Evolutionary conservation across 371 early-diverging fungal species (phyloP).

Genomic region (Actinomortierella wolfii): DNA sequence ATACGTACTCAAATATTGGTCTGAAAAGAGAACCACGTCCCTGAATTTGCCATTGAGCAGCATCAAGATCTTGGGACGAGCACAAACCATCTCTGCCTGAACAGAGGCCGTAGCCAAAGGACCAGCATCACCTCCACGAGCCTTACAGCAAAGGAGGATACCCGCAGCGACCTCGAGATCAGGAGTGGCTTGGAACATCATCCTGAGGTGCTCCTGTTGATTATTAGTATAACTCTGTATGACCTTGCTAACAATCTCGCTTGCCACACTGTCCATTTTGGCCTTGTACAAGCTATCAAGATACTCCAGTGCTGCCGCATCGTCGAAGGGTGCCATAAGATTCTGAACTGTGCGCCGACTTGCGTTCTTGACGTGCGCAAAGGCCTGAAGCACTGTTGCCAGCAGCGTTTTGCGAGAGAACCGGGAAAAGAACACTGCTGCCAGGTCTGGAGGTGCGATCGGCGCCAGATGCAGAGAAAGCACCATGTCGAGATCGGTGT

Average conservation of each 20-base stretch:
- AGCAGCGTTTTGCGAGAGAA: slow-evolving; percentile 29
- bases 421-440: slow-evolving; percentile 33
- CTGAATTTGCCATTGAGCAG: slow-evolving; percentile 31
- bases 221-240: slow-evolving; percentile 16
- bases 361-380: slow-evolving; percentile 44
- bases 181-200: slow-evolving; percentile 17
- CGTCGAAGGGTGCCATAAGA: slow-evolving; percentile 34
- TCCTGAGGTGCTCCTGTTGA: slow-evolving; percentile 9
- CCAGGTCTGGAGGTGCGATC: slow-evolving; percentile 1
- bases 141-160: slow-evolving; percentile 24
- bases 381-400: slow-evolving; percentile 46
- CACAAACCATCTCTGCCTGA: slow-evolving; percentile 11
- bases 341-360: slow-evolving; percentile 36
- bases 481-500: not conserved
- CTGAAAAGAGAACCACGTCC: slow-evolving; percentile 32
- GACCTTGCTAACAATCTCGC: slow-evolving; percentile 16
- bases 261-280: slow-evolving; percentile 23
- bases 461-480: slow-evolving; percentile 3
- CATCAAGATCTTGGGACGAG: slow-evolving; percentile 45
- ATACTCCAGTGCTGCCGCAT: slow-evolving; percentile 26
- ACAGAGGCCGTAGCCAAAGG: slow-evolving; percentile 29
- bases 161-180: slow-evolving; percentile 43
- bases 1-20: slow-evolving; percentile 10
- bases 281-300: slow-evolving; percentile 18
- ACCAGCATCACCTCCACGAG: slow-evolving; percentile 23